Evolutionary conservation across 495 filamentous ascomycete species (phyloP).

Genomic region (Penicillium verhagenii): DNA sequence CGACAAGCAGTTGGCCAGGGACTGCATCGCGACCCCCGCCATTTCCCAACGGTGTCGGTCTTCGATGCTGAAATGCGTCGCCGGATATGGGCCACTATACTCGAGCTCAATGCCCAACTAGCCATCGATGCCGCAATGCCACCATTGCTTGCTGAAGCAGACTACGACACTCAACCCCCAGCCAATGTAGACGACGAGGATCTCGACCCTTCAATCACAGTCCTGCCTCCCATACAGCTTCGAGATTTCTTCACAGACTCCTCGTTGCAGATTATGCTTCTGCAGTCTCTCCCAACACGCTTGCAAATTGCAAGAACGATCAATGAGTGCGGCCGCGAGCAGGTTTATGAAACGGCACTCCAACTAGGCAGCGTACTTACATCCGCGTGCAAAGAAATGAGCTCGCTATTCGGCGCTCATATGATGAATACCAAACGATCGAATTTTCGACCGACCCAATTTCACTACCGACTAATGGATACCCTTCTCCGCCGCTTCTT

Average conservation of each 20-base stretch:
- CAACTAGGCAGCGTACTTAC: slow-evolving; percentile 32
- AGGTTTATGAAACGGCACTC: slow-evolving; percentile 44
- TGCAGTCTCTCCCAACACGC: slow-evolving; percentile 40
- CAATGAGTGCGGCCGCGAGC: slow-evolving; percentile 40
- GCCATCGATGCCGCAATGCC: slow-evolving; percentile 49
- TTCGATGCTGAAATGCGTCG: slow-evolving; percentile 52
- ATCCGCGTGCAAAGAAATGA: slow-evolving; percentile 24
- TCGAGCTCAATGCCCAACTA: slow-evolving; percentile 53
- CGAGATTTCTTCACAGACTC: slow-evolving; percentile 41
- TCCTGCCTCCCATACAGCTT: slow-evolving; percentile 25
- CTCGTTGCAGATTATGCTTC: slow-evolving; percentile 46
- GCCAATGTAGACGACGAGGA: slow-evolving; percentile 54
- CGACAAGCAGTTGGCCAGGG: slow-evolving; percentile 51
- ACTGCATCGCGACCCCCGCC: slow-evolving; percentile 52
- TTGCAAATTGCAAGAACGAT: slow-evolving; percentile 38
- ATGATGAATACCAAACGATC: background rate
- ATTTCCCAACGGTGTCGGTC: slow-evolving; percentile 43
- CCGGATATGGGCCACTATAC: slow-evolving; percentile 57
- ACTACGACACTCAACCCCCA: slow-evolving; percentile 53
- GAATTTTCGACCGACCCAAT: slow-evolving; percentile 25
- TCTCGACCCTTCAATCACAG: slow-evolving; percentile 31
- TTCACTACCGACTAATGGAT: slow-evolving; percentile 26
- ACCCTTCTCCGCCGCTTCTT: slow-evolving; percentile 47
- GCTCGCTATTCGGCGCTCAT: slow-evolving; percentile 7
- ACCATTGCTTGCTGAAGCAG: slow-evolving; percentile 45